These are phyloP conservation scores for Lotmaria passim DNA, from an alignment of 208 protist genomes.

Conservation along the genomic window DNA sequence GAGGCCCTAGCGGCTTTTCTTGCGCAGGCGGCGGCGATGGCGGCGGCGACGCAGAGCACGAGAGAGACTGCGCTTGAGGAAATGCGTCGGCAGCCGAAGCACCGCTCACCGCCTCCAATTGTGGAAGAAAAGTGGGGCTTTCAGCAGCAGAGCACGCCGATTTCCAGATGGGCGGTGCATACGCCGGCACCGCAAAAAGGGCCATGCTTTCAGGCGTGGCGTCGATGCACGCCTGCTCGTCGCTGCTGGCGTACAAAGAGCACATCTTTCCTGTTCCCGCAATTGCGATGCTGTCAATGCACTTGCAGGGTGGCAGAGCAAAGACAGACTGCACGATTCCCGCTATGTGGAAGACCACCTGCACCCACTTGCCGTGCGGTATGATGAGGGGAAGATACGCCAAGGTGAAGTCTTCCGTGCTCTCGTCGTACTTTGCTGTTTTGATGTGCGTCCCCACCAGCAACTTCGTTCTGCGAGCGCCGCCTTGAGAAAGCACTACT, in stretches of 20 bases:
- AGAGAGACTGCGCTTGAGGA: neutral
- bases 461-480: constrained; percentile 60
- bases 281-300: constrained; percentile 69
- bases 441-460: constrained; percentile 71
- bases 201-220: constrained; percentile 64
- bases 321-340: constrained; percentile 76
- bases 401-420: constrained; percentile 36
- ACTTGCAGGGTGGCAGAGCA: constrained; percentile 55
- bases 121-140: constrained; percentile 1
- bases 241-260: constrained; percentile 54
- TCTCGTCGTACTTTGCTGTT: constrained; percentile 42
- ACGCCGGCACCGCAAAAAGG: constrained; percentile 85
- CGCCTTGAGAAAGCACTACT: constrained; percentile 48
- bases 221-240: constrained; percentile 77
- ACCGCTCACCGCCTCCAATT: neutral
- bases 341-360: constrained; percentile 81
- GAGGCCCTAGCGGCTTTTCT: neutral
- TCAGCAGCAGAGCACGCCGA: constrained; percentile 26
- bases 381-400: constrained; percentile 77
- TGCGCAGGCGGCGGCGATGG: constrained; percentile 4
- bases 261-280: constrained; percentile 55
- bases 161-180: constrained; percentile 77
- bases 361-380: constrained; percentile 82
- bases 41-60: neutral
- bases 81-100: neutral